Conservation (phyloP, 2,329 filamentous ascomycete species). For the Verticillium nonalfalfae region DNA sequence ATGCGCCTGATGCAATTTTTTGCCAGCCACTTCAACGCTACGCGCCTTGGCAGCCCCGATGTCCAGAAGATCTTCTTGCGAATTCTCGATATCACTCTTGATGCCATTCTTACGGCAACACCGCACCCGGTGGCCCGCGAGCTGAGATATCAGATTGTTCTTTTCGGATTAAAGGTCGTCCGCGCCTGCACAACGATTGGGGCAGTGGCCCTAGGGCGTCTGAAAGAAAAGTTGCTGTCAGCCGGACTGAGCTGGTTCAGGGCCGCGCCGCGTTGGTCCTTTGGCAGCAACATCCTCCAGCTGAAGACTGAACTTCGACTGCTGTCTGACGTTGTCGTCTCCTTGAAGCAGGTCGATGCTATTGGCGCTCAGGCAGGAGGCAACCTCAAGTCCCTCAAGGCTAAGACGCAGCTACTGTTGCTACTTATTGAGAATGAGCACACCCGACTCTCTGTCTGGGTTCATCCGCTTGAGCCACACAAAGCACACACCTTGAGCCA, state of each 20-base stretch:
- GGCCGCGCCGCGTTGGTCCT: constrained; percentile 81
- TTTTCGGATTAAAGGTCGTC: constrained; percentile 76
- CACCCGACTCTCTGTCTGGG: constrained; percentile 79
- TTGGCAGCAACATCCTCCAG: constrained; percentile 88
- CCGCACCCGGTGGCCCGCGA: constrained; percentile 86
- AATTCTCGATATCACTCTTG: constrained; percentile 71
- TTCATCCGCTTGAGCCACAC: constrained; percentile 60
- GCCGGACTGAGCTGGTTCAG: constrained; percentile 87
- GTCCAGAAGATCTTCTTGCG: constrained; percentile 77
- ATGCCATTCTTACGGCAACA: constrained; percentile 63
- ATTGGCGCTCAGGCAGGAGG: constrained; percentile 48
- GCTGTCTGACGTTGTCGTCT: constrained; percentile 65
- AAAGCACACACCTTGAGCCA: constrained; percentile 21
- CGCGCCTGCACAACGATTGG: constrained; percentile 62
- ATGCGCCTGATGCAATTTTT: constrained; percentile 82
- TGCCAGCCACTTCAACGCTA: constrained; percentile 90
- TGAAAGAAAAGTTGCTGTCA: constrained; percentile 85
- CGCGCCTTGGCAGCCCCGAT: constrained; percentile 75
- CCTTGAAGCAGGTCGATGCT: constrained; percentile 57
- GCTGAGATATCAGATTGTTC: constrained; percentile 79
- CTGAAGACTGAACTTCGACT: constrained; percentile 87
- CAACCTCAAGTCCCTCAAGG: constrained; percentile 59
- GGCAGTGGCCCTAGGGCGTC: constrained; percentile 63
- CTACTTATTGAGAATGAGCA: constrained; percentile 81
- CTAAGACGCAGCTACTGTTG: constrained; percentile 79